A percentile compares a stretch with the other conserved stretches of the same genome.
Evolutionary conservation across 1,284 basidiomycete genomes (phyloP).

Genomic region (Vanrija pseudolonga): DNA sequence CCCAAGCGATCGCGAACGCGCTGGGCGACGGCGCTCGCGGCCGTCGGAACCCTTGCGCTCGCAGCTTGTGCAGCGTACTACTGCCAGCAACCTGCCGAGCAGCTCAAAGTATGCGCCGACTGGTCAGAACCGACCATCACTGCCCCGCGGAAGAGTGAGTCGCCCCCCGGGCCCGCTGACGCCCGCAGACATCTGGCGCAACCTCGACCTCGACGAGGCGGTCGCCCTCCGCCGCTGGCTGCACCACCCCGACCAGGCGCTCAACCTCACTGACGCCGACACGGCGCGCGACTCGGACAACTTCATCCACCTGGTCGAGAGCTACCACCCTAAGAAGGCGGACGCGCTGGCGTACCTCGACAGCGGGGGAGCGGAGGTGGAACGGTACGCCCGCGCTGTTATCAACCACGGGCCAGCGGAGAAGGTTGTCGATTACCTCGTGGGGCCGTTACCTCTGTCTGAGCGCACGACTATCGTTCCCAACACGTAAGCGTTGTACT

Average conservation of each 20-base stretch:
- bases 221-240: constrained; percentile 55
- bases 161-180: too few relatives aligned
- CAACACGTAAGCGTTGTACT: constrained; percentile 14
- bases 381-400: constrained; percentile 44
- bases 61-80: too few relatives aligned
- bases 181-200: constrained; percentile 32
- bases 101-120: too few relatives aligned
- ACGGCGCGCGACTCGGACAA: constrained; percentile 33
- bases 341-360: constrained; percentile 30
- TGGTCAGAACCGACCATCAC: too few relatives aligned
- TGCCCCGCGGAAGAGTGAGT: too few relatives aligned
- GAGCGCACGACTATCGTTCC: constrained; percentile 14
- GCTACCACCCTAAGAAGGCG: constrained; percentile 34
- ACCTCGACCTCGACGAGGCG: constrained; percentile 49
- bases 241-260: constrained; percentile 46
- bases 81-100: too few relatives aligned
- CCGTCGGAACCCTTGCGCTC: too few relatives aligned
- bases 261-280: constrained; percentile 50
- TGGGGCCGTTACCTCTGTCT: constrained; percentile 40
- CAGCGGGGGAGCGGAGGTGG: constrained; percentile 7
- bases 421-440: constrained; percentile 39
- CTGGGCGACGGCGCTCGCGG: too few relatives aligned
- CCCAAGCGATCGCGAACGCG: too few relatives aligned
- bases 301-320: constrained; percentile 35
- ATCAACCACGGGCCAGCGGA: constrained; percentile 51